phyloP scores from a whole-genome alignment of 106 monocot species.

The Iris macrosiphon region DNA sequence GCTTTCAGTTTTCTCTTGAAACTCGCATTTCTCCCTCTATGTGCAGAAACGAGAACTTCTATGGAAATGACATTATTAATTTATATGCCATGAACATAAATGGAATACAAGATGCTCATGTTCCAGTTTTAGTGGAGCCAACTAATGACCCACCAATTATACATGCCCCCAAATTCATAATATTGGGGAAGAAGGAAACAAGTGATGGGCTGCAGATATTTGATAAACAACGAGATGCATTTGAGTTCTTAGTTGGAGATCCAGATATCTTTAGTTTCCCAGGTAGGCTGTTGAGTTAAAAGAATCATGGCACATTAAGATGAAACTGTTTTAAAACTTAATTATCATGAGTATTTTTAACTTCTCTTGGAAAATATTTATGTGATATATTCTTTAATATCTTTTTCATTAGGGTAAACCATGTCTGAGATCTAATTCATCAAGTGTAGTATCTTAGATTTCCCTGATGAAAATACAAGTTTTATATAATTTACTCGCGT shows the following conservation, averaged over 20 bases:
- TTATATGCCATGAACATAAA: slow-evolving; percentile 61
- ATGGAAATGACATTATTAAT: slow-evolving; percentile 65
- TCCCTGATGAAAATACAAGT: no score
- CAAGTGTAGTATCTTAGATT: not conserved
- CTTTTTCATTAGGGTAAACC: not conserved
- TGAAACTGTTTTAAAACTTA: no score
- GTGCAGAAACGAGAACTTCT: slow-evolving; percentile 77
- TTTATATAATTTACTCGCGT: no score
- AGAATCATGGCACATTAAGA: no score
- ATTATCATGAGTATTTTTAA: no score
- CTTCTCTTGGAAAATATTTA: no score
- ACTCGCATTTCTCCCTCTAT: not conserved
- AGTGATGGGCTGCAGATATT: slow-evolving; percentile 50
- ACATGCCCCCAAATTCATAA: slow-evolving; percentile 50
- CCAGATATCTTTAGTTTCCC: slow-evolving; percentile 56
- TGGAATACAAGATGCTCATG: slow-evolving; percentile 59
- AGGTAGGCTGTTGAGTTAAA: slow-evolving; percentile 34
- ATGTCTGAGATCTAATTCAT: not conserved
- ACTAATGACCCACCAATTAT: slow-evolving; percentile 79
- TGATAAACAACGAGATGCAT: slow-evolving; percentile 43
- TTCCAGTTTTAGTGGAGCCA: slow-evolving; percentile 71
- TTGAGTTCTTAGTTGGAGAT: slow-evolving; percentile 57
- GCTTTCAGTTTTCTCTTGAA: no score
- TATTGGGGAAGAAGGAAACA: slow-evolving; percentile 33
- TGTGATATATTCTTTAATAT: no score